Base-by-base conservation (phyloP, 2,329 filamentous ascomycete species). In the Diplodia corticola region DNA sequence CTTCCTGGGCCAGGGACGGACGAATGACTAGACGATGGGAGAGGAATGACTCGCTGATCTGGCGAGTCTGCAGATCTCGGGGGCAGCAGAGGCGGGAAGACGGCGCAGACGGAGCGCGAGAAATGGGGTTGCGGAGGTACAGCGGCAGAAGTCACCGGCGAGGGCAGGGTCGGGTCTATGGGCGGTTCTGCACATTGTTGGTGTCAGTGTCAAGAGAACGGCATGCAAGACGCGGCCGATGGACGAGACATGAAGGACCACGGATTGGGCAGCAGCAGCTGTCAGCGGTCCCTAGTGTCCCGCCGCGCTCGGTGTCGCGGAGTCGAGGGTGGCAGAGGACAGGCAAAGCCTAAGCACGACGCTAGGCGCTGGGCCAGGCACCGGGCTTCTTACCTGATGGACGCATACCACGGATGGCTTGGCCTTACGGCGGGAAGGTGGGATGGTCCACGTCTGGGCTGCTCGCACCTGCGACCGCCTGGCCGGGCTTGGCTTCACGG, bases 281-380 rank as follows among this genome's bases (percentile, higher is more conserved):
- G 64, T 57, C 48, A 48, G 64, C 64, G 60, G 64, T 44, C 64
- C 64, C 64, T 48, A 60, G 54, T 60, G 63, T 65, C 33, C 46
- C 63, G 51, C 63, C 51, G 54, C 61, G 54, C 35, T 65, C 63
- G 53, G 54, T 40, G 59, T 50, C 59, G 59, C 46, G 24, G 24
- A n/a, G 28, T 17, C 28, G 30, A 24, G 51, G 51, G 51, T 35
- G 53, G 53, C 20, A 46, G 55, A 46, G 55, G 55, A 20, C 44
- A 28, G 26, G 40, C 40, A 49, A 61, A 61, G 26, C 33, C 57
- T 44, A 64, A 64, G 60, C 60, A 64, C 33, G 20, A 49, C 57
- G 57, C 57, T 61, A 61, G 57, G 57, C 57, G 20, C 57, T 24
- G 26, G 60, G 60, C 60, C 60, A 64, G 60, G 60, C 60, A 64